These are phyloP conservation scores for Ganoderma meredithae DNA, from an alignment of 1,284 basidiomycete genomes.

Conservation along the genomic window DNA sequence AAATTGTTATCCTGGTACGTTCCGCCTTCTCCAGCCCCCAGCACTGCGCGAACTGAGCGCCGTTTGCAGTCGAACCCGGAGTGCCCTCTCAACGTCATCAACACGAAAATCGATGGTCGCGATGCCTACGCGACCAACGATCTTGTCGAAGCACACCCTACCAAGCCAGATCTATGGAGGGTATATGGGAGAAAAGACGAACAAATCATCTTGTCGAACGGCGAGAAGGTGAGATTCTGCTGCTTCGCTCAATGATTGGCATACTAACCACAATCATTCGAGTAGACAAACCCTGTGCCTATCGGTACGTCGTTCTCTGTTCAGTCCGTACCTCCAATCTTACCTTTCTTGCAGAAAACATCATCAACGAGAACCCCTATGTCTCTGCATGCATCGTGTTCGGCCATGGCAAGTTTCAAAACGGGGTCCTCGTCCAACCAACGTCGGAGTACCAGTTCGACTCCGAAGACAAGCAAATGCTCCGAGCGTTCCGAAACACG, in stretches of 20 bases:
- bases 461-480: slow-evolving; percentile 26
- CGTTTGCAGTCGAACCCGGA: slow-evolving; percentile 2
- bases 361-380: slow-evolving; percentile 42
- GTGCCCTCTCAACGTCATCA: slow-evolving; percentile 12
- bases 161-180: slow-evolving; percentile 3
- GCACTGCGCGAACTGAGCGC: neutral
- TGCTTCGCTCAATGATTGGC: neutral
- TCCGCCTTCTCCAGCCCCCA: neutral
- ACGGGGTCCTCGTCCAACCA: slow-evolving; percentile 42
- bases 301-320: slow-evolving; percentile 39
- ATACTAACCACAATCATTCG: neutral
- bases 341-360: slow-evolving; percentile 35
- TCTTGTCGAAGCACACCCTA: slow-evolving; percentile 15
- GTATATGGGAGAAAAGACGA: slow-evolving; percentile 18
- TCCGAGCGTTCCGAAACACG: slow-evolving; percentile 36
- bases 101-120: slow-evolving; percentile 10
- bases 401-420: slow-evolving; percentile 49
- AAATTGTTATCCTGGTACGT: slow-evolving; percentile 15
- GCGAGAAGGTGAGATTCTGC: neutral
- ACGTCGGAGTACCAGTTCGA: slow-evolving; percentile 35
- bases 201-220: slow-evolving; percentile 14
- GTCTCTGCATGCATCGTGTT: slow-evolving; percentile 46
- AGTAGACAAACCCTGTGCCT: slow-evolving; percentile 51
- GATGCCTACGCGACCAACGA: slow-evolving; percentile 21
- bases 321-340: slow-evolving; percentile 28